These are phyloP conservation scores for Xylaria curta DNA, from an alignment of 495 filamentous ascomycete species.

Conservation along the genomic window DNA sequence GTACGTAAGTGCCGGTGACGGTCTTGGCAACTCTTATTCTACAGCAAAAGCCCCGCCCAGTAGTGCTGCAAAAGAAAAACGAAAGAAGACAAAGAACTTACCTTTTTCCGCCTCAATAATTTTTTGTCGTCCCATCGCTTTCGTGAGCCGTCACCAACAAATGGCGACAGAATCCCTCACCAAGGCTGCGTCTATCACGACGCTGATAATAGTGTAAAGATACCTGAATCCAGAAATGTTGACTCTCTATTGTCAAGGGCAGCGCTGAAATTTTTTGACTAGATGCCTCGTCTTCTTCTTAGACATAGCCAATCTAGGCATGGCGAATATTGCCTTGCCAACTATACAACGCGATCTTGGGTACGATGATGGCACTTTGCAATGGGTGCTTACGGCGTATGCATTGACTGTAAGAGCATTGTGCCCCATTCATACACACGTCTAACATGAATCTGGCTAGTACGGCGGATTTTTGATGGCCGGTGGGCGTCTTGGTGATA, in stretches of 20 bases:
- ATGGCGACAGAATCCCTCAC: background rate
- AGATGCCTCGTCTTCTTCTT: conserved; percentile 5
- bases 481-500: background rate
- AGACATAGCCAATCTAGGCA: conserved; percentile 3
- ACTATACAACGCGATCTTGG: background rate
- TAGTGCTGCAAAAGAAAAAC: no score
- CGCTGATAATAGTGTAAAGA: background rate
- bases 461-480: conserved; percentile 8
- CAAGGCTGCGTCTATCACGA: conserved; percentile 3
- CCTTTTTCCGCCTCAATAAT: no score
- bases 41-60: no score
- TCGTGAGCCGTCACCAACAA: background rate
- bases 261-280: background rate
- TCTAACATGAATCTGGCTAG: background rate
- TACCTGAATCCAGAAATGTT: background rate
- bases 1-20: no score
- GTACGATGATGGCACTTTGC: background rate
- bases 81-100: no score
- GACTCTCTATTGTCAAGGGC: no score
- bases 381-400: conserved; percentile 16
- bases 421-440: no score
- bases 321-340: conserved; percentile 12
- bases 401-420: background rate
- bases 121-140: no score
- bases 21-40: no score